A percentile compares a stretch with the other conserved stretches of the same genome.
phyloP scores from a whole-genome alignment of 2,329 filamentous ascomycete species.

The Aspergillus sp. region DNA sequence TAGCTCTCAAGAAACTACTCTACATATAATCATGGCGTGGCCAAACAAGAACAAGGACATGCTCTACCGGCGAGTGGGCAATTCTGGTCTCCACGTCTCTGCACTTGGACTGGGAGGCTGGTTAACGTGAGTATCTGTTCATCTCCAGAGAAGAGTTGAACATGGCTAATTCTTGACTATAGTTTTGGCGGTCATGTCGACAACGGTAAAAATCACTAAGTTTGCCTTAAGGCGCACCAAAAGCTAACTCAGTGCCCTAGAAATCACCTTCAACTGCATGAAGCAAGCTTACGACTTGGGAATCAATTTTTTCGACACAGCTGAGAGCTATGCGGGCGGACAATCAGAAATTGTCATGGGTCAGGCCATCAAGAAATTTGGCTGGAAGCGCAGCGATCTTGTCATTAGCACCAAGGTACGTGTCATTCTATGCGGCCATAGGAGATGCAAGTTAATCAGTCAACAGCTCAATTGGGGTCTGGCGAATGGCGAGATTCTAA shows the following conservation, averaged over 20 bases:
- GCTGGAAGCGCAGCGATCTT: constrained; percentile 59
- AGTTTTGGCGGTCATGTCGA: constrained; percentile 68
- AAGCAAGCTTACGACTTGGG: constrained; percentile 59
- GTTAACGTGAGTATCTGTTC: constrained; percentile 31
- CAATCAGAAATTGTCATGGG: constrained; percentile 59
- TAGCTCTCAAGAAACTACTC: background rate
- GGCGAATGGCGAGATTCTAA: constrained; percentile 60
- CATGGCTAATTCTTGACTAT: background rate
- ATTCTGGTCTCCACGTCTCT: constrained; percentile 72
- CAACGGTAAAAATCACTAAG: constrained; percentile 50
- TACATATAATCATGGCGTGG: constrained; percentile 22
- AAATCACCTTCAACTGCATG: constrained; percentile 40
- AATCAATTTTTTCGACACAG: constrained; percentile 62
- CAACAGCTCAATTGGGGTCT: constrained; percentile 63
- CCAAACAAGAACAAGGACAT: constrained; percentile 50
- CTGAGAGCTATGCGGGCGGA: constrained; percentile 57
- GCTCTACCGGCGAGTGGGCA: constrained; percentile 71
- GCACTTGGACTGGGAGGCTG: constrained; percentile 65
- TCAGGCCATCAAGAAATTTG: constrained; percentile 57
- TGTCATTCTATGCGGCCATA: background rate
- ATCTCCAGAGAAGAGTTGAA: background rate
- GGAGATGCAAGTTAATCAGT: background rate
- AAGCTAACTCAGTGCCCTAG: constrained; percentile 11
- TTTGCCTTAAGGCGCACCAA: background rate
- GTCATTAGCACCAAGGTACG: constrained; percentile 40